These are phyloP conservation scores for Rhododendron vialii DNA, from an alignment of 148 eudicot genomes.

Conservation along the genomic window DNA sequence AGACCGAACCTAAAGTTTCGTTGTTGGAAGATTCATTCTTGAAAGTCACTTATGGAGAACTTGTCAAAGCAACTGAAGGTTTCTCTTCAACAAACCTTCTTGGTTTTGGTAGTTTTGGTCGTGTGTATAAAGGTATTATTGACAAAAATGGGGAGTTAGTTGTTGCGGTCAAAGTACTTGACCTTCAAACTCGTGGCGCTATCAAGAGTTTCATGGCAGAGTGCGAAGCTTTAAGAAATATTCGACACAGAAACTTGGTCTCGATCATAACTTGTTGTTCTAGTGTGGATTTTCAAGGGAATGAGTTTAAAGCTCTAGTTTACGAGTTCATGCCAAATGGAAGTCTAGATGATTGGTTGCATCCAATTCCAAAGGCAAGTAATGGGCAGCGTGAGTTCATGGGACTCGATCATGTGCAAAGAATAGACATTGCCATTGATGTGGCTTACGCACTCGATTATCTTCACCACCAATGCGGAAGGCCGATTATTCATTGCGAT, in stretches of 20 bases:
- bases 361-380: not conserved
- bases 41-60: not conserved
- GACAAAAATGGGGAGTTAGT: not conserved
- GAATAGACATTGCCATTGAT: not conserved
- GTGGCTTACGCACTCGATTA: constrained; percentile 5
- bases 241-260: not conserved
- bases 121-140: not conserved
- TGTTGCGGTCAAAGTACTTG: not conserved
- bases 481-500: not conserved
- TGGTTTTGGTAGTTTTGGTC: not conserved
- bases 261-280: not conserved
- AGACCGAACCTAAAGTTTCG: not conserved
- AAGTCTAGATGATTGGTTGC: not conserved
- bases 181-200: not conserved
- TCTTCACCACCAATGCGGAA: not conserved
- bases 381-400: not conserved
- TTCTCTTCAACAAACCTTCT: not conserved
- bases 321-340: not conserved
- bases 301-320: constrained; percentile 1
- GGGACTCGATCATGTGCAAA: not conserved
- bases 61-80: not conserved
- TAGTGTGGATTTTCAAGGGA: not conserved
- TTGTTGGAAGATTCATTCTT: not conserved
- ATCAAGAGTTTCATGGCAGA: not conserved
- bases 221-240: not conserved